A percentile compares a stretch with the other conserved stretches of the same genome.
These are phyloP conservation scores for Phytophthora hibernalis DNA, from an alignment of 352 stramenopile genomes.

Conservation along the genomic window DNA sequence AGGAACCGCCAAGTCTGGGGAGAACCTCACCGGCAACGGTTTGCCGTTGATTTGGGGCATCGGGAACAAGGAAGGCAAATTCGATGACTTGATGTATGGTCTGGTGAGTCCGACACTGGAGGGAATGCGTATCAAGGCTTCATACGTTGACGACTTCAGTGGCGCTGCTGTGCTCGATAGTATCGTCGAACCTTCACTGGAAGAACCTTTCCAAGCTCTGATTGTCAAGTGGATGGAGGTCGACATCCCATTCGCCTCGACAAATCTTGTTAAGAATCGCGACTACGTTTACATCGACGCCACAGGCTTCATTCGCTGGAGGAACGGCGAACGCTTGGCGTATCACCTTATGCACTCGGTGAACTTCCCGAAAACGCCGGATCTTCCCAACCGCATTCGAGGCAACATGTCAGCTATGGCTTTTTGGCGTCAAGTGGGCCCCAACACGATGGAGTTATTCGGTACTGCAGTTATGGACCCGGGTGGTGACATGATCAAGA, in stretches of 20 bases:
- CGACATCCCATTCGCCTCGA: conserved; percentile 53
- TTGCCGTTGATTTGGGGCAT: conserved; percentile 46
- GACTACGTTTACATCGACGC: conserved; percentile 50
- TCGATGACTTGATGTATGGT: conserved; percentile 62
- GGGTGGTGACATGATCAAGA: conserved; percentile 41
- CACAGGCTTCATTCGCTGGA: conserved; percentile 27
- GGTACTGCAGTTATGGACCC: conserved; percentile 44
- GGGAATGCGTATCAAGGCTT: conserved; percentile 58
- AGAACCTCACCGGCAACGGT: conserved; percentile 30
- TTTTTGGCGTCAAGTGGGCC: conserved; percentile 53
- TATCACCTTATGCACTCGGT: conserved; percentile 50
- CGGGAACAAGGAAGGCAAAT: conserved; percentile 38
- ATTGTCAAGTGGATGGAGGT: conserved; percentile 54
- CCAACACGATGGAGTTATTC: conserved; percentile 57
- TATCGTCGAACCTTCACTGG: conserved; percentile 48
- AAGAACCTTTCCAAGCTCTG: conserved; percentile 45
- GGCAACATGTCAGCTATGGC: conserved; percentile 48
- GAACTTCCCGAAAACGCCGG: conserved; percentile 39
- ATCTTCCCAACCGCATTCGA: conserved; percentile 56
- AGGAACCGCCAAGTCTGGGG: conserved; percentile 15
- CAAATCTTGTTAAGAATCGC: conserved; percentile 39
- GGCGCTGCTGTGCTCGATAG: conserved; percentile 61
- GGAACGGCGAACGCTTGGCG: conserved; percentile 39
- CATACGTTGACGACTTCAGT: conserved; percentile 53
- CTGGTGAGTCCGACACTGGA: conserved; percentile 55